phyloP scores from a whole-genome alignment of 805 yeast genomes.

The Torulaspora maleeae region DNA sequence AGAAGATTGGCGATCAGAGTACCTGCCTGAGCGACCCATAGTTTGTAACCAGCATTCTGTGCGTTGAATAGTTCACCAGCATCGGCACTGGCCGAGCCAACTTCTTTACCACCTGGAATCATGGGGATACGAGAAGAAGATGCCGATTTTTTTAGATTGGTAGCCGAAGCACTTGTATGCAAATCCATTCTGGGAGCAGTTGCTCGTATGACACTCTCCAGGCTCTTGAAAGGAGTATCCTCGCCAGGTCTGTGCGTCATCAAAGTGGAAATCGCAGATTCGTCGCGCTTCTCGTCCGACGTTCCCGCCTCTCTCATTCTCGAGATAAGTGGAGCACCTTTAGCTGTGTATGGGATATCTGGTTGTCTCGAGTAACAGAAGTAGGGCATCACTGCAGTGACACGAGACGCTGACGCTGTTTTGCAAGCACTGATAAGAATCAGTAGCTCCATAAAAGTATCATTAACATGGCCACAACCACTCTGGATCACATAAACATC shows the following conservation, averaged over 20 bases:
- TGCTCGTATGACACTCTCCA: conserved; percentile 22
- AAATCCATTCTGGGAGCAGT: conserved; percentile 17
- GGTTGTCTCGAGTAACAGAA: conserved; percentile 97
- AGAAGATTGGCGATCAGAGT: conserved; percentile 83
- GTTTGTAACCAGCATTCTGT: conserved; percentile 67
- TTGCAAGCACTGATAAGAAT: conserved; percentile 90
- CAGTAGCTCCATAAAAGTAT: conserved; percentile 74
- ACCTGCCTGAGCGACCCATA: conserved; percentile 96
- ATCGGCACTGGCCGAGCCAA: conserved; percentile 20
- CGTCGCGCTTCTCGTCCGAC: conserved; percentile 43
- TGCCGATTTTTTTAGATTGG: conserved; percentile 17
- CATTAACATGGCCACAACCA: conserved; percentile 86
- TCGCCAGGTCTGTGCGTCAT: conserved; percentile 27
- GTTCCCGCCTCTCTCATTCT: conserved; percentile 38
- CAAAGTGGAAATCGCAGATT: conserved; percentile 41
- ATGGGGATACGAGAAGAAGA: conserved; percentile 35
- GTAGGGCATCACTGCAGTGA: conserved; percentile 86
- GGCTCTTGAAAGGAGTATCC: conserved; percentile 18
- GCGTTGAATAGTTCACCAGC: conserved; percentile 37
- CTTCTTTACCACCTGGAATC: conserved; percentile 35
- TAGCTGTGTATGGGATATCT: conserved; percentile 76
- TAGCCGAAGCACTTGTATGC: conserved; percentile 6
- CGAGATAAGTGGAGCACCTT: conserved; percentile 62
- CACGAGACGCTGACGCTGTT: conserved; percentile 81
- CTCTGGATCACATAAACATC: conserved; percentile 87